A percentile compares a stretch with the other conserved stretches of the same genome.
phyloP scores from a whole-genome alignment of 345 rosid species.

The Gossypium australe region DNA sequence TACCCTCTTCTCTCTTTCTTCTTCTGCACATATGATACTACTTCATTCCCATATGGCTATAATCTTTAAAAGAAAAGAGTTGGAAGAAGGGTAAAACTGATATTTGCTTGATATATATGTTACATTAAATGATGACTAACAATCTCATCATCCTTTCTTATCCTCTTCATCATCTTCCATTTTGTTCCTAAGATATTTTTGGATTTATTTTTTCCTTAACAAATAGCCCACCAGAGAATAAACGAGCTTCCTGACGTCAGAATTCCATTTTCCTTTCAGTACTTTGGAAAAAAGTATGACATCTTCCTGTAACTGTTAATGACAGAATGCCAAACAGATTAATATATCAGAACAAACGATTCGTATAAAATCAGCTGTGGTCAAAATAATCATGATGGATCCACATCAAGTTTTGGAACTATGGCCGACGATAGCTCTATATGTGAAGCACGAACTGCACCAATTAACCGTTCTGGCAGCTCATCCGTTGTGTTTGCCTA shows the following conservation, averaged over 20 bases:
- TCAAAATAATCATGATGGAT: constrained; percentile 20
- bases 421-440: constrained; percentile 81
- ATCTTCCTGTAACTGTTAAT: constrained; percentile 3
- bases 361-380: constrained; percentile 9
- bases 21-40: too few species aligned
- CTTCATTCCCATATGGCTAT: too few species aligned
- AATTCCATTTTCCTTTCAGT: constrained; percentile 9
- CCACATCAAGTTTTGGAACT: constrained; percentile 63
- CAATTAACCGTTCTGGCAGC: constrained; percentile 81
- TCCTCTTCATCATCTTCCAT: background rate
- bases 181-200: background rate
- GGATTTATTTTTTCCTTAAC: background rate
- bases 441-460: constrained; percentile 92
- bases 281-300: background rate
- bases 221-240: background rate
- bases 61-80: too few species aligned
- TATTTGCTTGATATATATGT: background rate
- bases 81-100: too few species aligned
- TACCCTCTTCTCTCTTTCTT: too few species aligned
- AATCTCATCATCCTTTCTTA: background rate
- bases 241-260: background rate
- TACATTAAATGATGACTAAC: background rate
- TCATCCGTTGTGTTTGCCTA: constrained; percentile 88
- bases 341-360: constrained; percentile 19
- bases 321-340: constrained; percentile 13